Percentiles rank a stretch among this genome's conserved stretches.
Conservation (phyloP, 345 rosid genomes). For the Salix viminalis region DNA sequence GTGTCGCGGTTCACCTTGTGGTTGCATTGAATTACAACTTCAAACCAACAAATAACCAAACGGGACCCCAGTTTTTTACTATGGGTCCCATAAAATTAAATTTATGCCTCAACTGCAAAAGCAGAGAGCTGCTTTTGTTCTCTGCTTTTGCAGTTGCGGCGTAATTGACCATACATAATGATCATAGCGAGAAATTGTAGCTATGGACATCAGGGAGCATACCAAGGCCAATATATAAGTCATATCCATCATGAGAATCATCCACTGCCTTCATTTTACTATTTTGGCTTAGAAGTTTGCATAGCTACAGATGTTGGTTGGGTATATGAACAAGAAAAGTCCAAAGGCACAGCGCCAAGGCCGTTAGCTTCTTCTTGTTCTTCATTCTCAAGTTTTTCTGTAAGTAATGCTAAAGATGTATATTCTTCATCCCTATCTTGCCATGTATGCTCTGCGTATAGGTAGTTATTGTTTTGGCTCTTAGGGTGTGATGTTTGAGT, state of each 20-base stretch:
- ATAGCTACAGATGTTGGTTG: background rate
- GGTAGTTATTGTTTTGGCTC: constrained; percentile 1
- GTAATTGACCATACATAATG: background rate
- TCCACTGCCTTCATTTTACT: background rate
- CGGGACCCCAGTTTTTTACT: too few relatives aligned
- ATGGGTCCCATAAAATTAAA: too few relatives aligned
- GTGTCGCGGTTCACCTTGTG: too few relatives aligned
- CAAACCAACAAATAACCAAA: too few relatives aligned
- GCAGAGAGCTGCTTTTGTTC: too few relatives aligned
- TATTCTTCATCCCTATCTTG: constrained; percentile 51
- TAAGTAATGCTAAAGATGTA: constrained; percentile 40
- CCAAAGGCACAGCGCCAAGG: constrained; percentile 10
- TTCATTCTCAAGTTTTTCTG: constrained; percentile 40
- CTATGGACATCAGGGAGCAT: constrained; percentile 21
- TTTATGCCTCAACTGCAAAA: too few relatives aligned
- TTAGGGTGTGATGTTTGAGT: background rate
- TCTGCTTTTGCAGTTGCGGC: too few relatives aligned
- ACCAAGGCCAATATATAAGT: constrained; percentile 34
- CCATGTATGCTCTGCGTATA: background rate
- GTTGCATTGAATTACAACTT: too few relatives aligned
- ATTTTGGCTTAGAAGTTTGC: background rate
- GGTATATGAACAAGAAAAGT: background rate
- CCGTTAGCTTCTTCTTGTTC: constrained; percentile 29
- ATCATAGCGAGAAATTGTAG: constrained; percentile 23
- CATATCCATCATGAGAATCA: constrained; percentile 17